Percentiles rank a stretch among this genome's conserved stretches.
These are phyloP conservation scores for Kondoa malvinella DNA, from an alignment of 768 basidiomycete species.

Conservation along the genomic window DNA sequence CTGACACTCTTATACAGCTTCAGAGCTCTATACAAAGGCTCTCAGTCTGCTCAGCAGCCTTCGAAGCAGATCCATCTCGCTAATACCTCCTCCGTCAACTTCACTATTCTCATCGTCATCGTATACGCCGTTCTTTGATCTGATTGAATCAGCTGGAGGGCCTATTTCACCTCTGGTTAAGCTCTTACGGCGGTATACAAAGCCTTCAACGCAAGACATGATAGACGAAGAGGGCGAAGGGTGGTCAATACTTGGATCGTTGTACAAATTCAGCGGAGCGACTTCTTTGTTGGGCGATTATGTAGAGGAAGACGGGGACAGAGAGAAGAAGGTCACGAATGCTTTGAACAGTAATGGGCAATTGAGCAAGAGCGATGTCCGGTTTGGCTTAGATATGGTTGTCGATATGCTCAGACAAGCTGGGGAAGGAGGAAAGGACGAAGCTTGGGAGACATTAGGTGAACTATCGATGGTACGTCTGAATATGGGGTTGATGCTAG, in stretches of 20 bases:
- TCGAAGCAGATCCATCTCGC: neutral
- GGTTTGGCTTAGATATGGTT: slow-evolving; percentile 21
- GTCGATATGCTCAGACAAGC: slow-evolving; percentile 65
- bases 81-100: slow-evolving; percentile 22
- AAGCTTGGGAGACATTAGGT: slow-evolving; percentile 40
- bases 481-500: slow-evolving; percentile 23
- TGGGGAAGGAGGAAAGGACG: slow-evolving; percentile 54
- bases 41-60: neutral
- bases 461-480: slow-evolving; percentile 46
- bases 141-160: slow-evolving; percentile 10
- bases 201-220: neutral
- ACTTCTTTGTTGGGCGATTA: neutral
- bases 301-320: neutral
- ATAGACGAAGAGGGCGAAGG: neutral
- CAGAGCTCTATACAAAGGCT: neutral
- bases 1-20: neutral
- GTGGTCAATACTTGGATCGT: neutral
- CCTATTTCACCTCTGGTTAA: slow-evolving; percentile 4
- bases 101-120: slow-evolving; percentile 23
- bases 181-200: slow-evolving; percentile 15
- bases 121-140: slow-evolving; percentile 22
- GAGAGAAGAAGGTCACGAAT: neutral
- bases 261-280: neutral
- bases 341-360: neutral
- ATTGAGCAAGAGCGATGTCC: slow-evolving; percentile 15